Base-by-base conservation (phyloP, 1,284 basidiomycete species). In the Abortiporus biennis region DNA sequence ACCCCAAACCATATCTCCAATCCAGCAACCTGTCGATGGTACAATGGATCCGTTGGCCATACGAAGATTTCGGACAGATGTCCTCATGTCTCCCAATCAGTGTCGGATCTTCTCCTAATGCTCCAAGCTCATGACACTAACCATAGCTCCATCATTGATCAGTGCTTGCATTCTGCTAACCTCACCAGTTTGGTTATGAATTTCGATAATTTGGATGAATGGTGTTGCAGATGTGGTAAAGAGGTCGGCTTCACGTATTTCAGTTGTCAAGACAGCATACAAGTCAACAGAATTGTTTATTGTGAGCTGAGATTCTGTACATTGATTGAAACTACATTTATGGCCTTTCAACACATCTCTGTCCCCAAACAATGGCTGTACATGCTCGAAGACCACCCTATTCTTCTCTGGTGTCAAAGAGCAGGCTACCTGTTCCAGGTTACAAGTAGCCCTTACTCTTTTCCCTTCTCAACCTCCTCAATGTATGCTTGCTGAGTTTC, bases 111-210 rank as follows among this genome's bases (percentile, higher is more conserved):
- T 40, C 1, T 46, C 12, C 42, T 50, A 65, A 2, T 54, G 21
- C 4, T 21, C 21, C 0, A 38, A 20, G 36, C 50, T 50, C 40
- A 65, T 55, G 0, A 52, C 55, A 4, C 48, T 55, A 1, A 57
- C 50, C 56, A 63, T 60, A 2, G 56, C 56, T 0, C 60, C 60
- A n/a, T 57, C 54, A 32, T 65, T 58, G 6, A 63, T 47, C 19
- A 57, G 31, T 0, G 47, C 53, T 22, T 35, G 22, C 6, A 46
- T 31, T 23, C 40, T 32, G 6, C 45, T 34, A 3, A 33, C 32
- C 30, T 47, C 47, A 4, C 43, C 38, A 9, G 21, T 45, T 21
- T 27, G 23, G 21, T 38, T 23, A 20, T 48, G 20, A 17, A 48
- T 20, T 4, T 15, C 16, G 17, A 37, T 16, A 33, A 4, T 2